Conservation (phyloP, 2,329 filamentous ascomycete genomes). For the Didymella exigua region DNA sequence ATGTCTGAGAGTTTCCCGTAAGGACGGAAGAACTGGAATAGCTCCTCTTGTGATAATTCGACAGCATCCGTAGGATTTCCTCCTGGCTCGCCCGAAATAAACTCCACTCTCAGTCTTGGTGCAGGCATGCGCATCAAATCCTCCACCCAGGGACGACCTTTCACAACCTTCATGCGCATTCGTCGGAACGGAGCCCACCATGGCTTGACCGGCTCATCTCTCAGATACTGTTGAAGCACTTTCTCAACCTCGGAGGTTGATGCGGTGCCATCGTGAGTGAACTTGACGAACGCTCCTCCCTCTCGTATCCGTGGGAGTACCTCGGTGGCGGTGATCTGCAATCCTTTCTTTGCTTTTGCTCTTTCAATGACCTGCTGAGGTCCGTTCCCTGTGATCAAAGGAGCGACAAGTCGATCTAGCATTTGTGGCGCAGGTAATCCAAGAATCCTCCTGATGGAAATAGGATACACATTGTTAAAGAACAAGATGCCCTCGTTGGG, state of each 20-base stretch:
- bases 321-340: conserved; percentile 74
- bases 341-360: conserved; percentile 63
- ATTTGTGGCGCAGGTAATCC: conserved; percentile 59
- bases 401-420: conserved; percentile 59
- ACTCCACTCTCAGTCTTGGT: conserved; percentile 78
- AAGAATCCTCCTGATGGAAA: conserved; percentile 70
- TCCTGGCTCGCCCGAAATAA: conserved; percentile 75
- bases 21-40: conserved; percentile 84
- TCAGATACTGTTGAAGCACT: conserved; percentile 66
- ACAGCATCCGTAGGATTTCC: conserved; percentile 70
- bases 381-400: conserved; percentile 60
- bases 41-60: conserved; percentile 82
- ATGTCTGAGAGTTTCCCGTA: conserved; percentile 94
- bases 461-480: conserved; percentile 88
- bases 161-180: conserved; percentile 75
- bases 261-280: conserved; percentile 61
- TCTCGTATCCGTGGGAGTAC: conserved; percentile 86
- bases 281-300: conserved; percentile 92
- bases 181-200: conserved; percentile 88
- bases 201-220: conserved; percentile 74
- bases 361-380: conserved; percentile 60
- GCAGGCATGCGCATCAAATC: conserved; percentile 86
- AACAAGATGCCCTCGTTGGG: conserved; percentile 85
- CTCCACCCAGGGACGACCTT: conserved; percentile 90
- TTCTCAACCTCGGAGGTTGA: conserved; percentile 63